A percentile compares a stretch with the other conserved stretches of the same genome.
Evolutionary conservation across 1,284 basidiomycete genomes (phyloP).

Genomic region (Flammula alnicola): DNA sequence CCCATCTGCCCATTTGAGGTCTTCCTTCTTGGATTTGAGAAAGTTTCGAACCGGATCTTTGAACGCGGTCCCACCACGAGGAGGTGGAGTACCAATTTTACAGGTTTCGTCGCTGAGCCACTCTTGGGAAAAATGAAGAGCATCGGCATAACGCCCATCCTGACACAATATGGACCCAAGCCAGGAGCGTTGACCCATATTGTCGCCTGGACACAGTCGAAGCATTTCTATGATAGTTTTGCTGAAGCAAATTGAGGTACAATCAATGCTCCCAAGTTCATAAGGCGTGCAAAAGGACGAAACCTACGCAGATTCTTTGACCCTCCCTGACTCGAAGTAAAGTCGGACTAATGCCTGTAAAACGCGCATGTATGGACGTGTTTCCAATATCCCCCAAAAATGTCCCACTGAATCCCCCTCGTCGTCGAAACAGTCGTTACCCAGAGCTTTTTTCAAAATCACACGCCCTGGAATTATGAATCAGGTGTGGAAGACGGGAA

Average conservation of each 20-base stretch:
- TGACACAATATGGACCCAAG: constrained; percentile 33
- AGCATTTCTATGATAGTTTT: constrained; percentile 43
- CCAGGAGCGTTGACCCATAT: constrained; percentile 29
- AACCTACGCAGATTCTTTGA: constrained; percentile 41
- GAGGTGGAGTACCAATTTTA: constrained; percentile 22
- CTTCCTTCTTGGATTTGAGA: constrained; percentile 22
- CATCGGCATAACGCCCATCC: constrained; percentile 31
- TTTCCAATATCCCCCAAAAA: constrained; percentile 44
- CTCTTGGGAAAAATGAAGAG: constrained; percentile 41
- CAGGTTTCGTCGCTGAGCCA: constrained; percentile 54
- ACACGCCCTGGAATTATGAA: constrained; percentile 32
- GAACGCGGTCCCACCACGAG: constrained; percentile 31
- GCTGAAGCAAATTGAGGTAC: constrained; percentile 24
- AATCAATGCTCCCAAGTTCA: background rate
- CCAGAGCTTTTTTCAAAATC: constrained; percentile 33
- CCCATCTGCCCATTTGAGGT: constrained; percentile 17
- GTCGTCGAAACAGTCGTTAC: constrained; percentile 44
- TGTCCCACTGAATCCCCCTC: constrained; percentile 34
- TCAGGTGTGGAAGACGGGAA: background rate
- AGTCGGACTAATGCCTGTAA: constrained; percentile 41
- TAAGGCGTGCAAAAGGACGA: background rate
- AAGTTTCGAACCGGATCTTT: constrained; percentile 21
- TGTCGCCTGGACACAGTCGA: constrained; percentile 35
- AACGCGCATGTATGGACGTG: constrained; percentile 50
- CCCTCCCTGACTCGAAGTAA: constrained; percentile 37